Conservation (phyloP, 352 stramenopile species). For the Aphanomyces cochlioides region DNA sequence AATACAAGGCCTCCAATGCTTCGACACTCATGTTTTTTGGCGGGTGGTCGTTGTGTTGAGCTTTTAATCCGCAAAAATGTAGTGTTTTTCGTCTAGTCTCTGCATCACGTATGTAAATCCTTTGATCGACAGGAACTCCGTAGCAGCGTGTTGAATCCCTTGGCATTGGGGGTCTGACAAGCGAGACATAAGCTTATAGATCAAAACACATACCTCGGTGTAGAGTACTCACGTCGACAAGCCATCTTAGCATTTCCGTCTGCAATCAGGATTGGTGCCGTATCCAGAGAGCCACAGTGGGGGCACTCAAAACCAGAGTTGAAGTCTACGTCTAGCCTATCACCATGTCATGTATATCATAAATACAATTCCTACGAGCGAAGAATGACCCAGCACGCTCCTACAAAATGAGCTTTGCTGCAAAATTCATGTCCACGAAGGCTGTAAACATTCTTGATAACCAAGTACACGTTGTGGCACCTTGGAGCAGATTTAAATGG, state of each 20-base stretch:
- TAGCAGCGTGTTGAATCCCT: not conserved
- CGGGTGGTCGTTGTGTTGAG: too few relatives aligned
- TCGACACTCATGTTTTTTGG: too few relatives aligned
- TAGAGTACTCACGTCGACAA: not conserved
- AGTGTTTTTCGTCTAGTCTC: not conserved
- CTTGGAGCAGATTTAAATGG: not conserved
- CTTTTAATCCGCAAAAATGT: not conserved
- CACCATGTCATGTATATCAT: too few relatives aligned
- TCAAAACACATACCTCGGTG: not conserved
- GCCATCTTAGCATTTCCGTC: constrained; percentile 9
- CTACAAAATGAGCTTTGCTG: not conserved
- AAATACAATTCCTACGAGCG: not conserved
- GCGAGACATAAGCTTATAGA: too few relatives aligned
- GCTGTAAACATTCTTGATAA: not conserved
- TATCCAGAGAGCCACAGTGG: constrained; percentile 2
- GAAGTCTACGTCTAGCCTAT: not conserved
- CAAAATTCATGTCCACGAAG: not conserved
- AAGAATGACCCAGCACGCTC: not conserved
- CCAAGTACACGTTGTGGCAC: not conserved
- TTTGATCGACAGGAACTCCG: not conserved
- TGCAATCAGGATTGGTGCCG: not conserved
- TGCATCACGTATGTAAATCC: not conserved
- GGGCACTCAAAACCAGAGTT: constrained; percentile 1
- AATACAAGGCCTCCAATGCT: too few relatives aligned
- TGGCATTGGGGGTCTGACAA: too few relatives aligned